Evolutionary conservation across 176 grass and related monocot species (phyloP).

Genomic region (Lolium rigidum): DNA sequence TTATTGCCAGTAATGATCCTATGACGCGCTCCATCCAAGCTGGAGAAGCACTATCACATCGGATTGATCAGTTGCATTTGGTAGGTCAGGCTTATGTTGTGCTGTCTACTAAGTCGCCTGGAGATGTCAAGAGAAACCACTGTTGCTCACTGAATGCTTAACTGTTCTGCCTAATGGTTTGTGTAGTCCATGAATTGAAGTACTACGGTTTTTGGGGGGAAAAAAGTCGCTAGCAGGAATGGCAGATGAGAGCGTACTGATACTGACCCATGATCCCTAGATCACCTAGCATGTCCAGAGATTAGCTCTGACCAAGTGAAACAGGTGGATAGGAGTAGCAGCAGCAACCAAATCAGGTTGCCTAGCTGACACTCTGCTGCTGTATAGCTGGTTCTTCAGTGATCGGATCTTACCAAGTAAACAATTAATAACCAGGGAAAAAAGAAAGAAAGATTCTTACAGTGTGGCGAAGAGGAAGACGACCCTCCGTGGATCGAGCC

Average conservation of each 20-base stretch:
- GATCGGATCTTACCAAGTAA: background rate
- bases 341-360: too few relatives aligned
- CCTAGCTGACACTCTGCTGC: constrained; percentile 14
- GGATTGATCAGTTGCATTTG: background rate
- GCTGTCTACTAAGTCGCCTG: background rate
- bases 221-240: background rate
- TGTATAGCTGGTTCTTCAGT: background rate
- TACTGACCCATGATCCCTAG: background rate
- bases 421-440: background rate
- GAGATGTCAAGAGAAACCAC: background rate
- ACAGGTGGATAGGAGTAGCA: background rate
- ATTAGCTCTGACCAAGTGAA: background rate
- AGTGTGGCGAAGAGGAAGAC: constrained; percentile 89
- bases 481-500: constrained; percentile 78
- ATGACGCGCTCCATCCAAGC: background rate
- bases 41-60: background rate
- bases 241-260: constrained; percentile 26
- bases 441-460: constrained; percentile 46
- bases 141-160: constrained; percentile 2
- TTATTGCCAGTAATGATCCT: constrained; percentile 3
- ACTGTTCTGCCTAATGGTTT: background rate
- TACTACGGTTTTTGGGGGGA: constrained; percentile 2
- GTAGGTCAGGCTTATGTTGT: background rate
- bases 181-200: constrained; percentile 1
- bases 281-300: background rate